These are phyloP conservation scores for Tetrahymena thermophila DNA, from an alignment of 73 alveolate species.

Conservation along the genomic window DNA sequence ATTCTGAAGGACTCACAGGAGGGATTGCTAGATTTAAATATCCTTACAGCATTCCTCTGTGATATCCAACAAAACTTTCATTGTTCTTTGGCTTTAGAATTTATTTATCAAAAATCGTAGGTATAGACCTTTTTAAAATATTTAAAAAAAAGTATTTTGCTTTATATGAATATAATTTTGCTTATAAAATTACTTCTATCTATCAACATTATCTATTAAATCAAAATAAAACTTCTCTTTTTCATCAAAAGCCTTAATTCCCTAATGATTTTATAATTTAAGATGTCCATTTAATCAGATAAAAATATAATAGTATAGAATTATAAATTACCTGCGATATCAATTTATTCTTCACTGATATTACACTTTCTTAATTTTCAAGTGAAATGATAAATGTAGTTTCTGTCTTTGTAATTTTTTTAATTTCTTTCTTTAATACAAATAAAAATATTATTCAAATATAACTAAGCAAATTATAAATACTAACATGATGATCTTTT, in stretches of 20 bases:
- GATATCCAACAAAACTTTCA: not conserved
- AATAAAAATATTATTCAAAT: not conserved
- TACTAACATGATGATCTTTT: not conserved
- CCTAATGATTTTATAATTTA: not conserved
- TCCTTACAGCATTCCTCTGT: not conserved
- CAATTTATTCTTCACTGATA: not conserved
- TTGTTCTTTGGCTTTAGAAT: not conserved
- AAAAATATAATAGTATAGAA: not conserved
- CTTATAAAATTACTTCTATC: not conserved
- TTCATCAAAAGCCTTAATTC: not conserved
- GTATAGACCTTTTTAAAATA: not conserved
- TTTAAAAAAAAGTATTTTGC: not conserved
- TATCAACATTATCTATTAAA: not conserved
- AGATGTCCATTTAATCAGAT: not conserved
- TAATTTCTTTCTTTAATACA: not conserved
- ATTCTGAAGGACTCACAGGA: not conserved
- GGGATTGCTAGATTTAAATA: not conserved
- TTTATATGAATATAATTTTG: not conserved
- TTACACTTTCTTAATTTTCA: not conserved
- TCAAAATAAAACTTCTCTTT: not conserved
- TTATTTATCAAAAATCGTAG: not conserved
- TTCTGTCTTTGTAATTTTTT: not conserved
- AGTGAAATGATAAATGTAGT: not conserved
- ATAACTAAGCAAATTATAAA: not conserved
- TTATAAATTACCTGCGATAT: not conserved